Evolutionary conservation across 1,284 basidiomycete genomes (phyloP).

Genomic region (Cerrena zonata): DNA sequence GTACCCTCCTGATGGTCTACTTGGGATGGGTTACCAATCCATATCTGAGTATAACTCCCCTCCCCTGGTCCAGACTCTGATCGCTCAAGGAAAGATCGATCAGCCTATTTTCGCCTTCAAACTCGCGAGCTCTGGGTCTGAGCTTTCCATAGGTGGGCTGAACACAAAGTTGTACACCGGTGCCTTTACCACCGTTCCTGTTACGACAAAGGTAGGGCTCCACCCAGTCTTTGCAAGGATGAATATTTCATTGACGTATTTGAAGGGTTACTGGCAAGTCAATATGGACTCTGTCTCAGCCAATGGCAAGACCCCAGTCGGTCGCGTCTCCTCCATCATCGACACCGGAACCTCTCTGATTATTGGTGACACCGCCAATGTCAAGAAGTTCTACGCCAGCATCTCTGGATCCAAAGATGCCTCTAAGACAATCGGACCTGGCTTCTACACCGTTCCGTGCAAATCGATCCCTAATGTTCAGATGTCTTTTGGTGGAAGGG

Average conservation of each 20-base stretch:
- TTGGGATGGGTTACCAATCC: constrained; percentile 41
- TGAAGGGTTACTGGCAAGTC: constrained; percentile 40
- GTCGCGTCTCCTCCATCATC: constrained; percentile 30
- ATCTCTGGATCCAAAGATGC: constrained; percentile 38
- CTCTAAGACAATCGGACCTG: constrained; percentile 26
- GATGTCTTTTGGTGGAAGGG: constrained; percentile 38
- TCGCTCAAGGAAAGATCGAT: constrained; percentile 32
- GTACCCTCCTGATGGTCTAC: constrained; percentile 43
- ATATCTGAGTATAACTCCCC: constrained; percentile 32
- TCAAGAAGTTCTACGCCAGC: constrained; percentile 36
- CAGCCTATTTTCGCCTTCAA: constrained; percentile 51
- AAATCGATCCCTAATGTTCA: constrained; percentile 29
- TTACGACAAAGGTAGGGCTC: constrained; percentile 28
- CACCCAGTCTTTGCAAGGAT: not conserved
- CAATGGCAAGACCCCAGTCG: constrained; percentile 18
- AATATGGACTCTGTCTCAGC: constrained; percentile 30
- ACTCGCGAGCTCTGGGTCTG: constrained; percentile 37
- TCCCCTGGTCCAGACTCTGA: constrained; percentile 44
- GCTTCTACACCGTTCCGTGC: constrained; percentile 39
- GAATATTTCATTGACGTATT: not conserved
- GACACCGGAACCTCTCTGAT: constrained; percentile 48
- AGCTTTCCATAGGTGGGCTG: constrained; percentile 55
- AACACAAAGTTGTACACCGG: constrained; percentile 37
- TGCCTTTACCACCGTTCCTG: constrained; percentile 30
- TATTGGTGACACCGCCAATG: constrained; percentile 39